Conservation (phyloP, 2,329 filamentous ascomycete genomes). For the Penicillium sp. region DNA sequence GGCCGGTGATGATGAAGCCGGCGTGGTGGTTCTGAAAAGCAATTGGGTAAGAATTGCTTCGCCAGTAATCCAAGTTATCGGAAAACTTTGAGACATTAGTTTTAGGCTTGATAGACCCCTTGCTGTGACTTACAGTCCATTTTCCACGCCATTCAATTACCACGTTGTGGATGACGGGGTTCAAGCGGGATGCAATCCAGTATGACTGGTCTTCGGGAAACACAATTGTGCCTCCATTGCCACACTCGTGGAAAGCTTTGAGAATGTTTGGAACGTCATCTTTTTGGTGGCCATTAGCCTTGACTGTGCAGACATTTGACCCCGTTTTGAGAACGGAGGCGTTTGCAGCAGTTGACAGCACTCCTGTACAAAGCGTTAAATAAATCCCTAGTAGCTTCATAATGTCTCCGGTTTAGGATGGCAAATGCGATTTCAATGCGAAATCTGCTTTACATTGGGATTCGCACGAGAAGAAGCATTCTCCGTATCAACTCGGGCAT, state of each 20-base stretch:
- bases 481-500: constrained; percentile 4
- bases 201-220: constrained; percentile 51
- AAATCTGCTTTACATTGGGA: not conserved
- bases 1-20: constrained; percentile 50
- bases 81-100: constrained; percentile 37
- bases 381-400: constrained; percentile 1
- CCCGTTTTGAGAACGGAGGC: constrained; percentile 1
- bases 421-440: not conserved
- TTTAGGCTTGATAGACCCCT: not conserved
- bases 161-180: constrained; percentile 49
- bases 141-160: constrained; percentile 51
- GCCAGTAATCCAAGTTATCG: constrained; percentile 52
- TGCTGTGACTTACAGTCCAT: constrained; percentile 43
- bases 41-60: constrained; percentile 51
- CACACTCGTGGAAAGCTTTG: constrained; percentile 40
- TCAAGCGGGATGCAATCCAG: constrained; percentile 49
- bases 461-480: not conserved
- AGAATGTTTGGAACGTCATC: constrained; percentile 43
- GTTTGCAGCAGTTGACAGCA: constrained; percentile 7
- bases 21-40: constrained; percentile 55
- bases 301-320: constrained; percentile 38
- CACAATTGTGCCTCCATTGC: constrained; percentile 43
- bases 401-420: not conserved
- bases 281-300: constrained; percentile 34
- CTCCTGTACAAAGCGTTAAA: not conserved